Conservation (phyloP, 345 rosid genomes). For the Garcia nutans region DNA sequence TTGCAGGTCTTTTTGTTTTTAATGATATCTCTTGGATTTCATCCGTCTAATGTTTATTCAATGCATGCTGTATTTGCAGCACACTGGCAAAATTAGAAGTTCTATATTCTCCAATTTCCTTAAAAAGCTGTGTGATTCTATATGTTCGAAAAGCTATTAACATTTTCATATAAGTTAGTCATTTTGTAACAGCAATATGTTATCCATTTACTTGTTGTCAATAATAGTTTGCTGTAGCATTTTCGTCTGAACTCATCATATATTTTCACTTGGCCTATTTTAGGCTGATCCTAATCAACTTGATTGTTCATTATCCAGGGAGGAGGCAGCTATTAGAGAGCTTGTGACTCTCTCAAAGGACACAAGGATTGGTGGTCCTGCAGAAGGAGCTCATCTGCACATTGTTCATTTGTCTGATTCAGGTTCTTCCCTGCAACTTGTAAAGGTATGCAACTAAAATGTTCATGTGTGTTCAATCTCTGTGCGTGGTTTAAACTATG, state of each 20-base stretch:
- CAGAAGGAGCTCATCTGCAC: conserved; percentile 95
- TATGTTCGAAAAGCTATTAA: background rate
- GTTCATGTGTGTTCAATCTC: background rate
- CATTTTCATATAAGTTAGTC: background rate
- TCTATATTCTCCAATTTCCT: background rate
- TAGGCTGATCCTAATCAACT: background rate
- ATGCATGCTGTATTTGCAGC: background rate
- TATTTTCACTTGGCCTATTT: background rate
- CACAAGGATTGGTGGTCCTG: conserved; percentile 67
- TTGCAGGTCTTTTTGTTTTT: background rate
- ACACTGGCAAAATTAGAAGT: background rate
- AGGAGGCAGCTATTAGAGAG: conserved; percentile 79
- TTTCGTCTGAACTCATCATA: background rate
- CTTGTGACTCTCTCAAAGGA: conserved; percentile 62
- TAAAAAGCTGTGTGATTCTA: background rate
- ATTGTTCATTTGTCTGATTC: conserved; percentile 92
- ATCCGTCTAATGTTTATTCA: background rate
- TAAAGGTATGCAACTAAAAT: conserved; percentile 51
- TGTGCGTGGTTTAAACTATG: background rate
- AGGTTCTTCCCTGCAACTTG: conserved; percentile 65
- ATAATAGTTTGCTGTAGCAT: background rate
- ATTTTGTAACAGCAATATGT: background rate
- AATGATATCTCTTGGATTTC: background rate
- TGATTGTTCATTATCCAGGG: conserved; percentile 47
- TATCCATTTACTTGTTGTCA: background rate